Evolutionary conservation across 2,329 filamentous ascomycete genomes (phyloP).

Genomic region (Verticillium alfalfae): DNA sequence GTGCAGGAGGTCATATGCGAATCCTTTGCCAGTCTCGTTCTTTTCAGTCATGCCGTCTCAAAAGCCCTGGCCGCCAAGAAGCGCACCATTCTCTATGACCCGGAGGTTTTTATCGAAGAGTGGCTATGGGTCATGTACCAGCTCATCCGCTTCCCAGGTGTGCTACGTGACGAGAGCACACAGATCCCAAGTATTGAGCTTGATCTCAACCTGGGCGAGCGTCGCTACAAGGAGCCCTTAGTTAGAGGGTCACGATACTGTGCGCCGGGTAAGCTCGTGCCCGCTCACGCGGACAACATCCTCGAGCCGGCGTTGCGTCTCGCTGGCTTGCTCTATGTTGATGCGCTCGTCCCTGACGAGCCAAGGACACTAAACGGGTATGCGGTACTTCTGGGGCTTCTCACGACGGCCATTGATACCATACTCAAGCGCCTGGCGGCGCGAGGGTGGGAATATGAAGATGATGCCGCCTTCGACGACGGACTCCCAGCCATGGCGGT

Average conservation of each 20-base stretch:
- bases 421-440: constrained; percentile 1
- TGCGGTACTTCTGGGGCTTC: constrained; percentile 19
- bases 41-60: constrained; percentile 17
- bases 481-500: constrained; percentile 1
- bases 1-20: constrained; percentile 15
- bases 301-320: constrained; percentile 22
- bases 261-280: neutral
- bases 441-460: neutral
- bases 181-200: neutral
- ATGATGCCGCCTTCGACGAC: constrained; percentile 1
- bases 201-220: neutral
- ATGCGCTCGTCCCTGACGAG: constrained; percentile 24
- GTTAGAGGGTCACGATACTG: neutral
- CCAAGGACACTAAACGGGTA: constrained; percentile 24
- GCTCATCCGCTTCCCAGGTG: constrained; percentile 18
- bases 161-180: constrained; percentile 14
- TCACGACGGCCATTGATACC: constrained; percentile 15
- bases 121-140: constrained; percentile 20
- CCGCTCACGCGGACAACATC: constrained; percentile 2
- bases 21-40: constrained; percentile 17
- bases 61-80: constrained; percentile 10
- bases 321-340: constrained; percentile 21
- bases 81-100: constrained; percentile 17
- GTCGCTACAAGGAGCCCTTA: neutral
- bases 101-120: constrained; percentile 23